Percentiles rank a stretch among this genome's conserved stretches.
These are phyloP conservation scores for Talaromyces piceae DNA, from an alignment of 2,329 filamentous ascomycete species.

Conservation along the genomic window DNA sequence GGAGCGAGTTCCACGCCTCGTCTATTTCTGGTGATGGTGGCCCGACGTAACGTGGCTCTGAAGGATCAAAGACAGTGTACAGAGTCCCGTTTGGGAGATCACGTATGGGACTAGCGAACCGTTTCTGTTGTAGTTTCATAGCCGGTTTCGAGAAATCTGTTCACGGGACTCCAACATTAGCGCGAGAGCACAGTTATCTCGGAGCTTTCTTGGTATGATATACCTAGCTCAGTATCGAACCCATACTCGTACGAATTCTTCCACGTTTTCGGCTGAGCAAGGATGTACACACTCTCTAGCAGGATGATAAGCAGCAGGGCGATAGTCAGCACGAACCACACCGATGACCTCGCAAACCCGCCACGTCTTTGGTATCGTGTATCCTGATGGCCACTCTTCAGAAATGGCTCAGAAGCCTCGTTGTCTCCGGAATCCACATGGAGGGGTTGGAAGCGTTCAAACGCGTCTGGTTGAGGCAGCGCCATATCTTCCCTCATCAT, in stretches of 20 bases:
- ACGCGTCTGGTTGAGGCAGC: background rate
- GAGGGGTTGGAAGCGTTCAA: background rate
- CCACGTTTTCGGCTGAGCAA: background rate
- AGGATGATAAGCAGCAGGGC: background rate
- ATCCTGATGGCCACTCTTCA: background rate
- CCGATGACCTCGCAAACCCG: background rate
- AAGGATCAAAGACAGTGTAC: constrained; percentile 6
- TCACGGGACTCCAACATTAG: background rate
- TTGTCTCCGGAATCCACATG: background rate
- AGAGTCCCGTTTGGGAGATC: constrained; percentile 7
- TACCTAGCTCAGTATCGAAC: constrained; percentile 7
- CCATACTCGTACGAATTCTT: constrained; percentile 1
- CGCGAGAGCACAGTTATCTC: background rate
- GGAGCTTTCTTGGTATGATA: background rate
- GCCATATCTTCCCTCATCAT: background rate
- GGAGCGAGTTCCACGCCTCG: constrained; percentile 1
- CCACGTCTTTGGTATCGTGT: background rate
- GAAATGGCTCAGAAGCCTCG: background rate
- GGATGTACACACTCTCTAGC: background rate
- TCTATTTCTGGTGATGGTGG: constrained; percentile 5
- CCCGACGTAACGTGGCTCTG: constrained; percentile 5
- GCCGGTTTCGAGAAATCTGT: constrained; percentile 4
- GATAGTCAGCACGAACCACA: background rate
- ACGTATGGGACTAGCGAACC: constrained; percentile 5
- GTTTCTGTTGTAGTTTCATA: constrained; percentile 7